Evolutionary conservation across 192 early-diverging fungal species (phyloP).

Genomic region (Helicostylum pulchrum): DNA sequence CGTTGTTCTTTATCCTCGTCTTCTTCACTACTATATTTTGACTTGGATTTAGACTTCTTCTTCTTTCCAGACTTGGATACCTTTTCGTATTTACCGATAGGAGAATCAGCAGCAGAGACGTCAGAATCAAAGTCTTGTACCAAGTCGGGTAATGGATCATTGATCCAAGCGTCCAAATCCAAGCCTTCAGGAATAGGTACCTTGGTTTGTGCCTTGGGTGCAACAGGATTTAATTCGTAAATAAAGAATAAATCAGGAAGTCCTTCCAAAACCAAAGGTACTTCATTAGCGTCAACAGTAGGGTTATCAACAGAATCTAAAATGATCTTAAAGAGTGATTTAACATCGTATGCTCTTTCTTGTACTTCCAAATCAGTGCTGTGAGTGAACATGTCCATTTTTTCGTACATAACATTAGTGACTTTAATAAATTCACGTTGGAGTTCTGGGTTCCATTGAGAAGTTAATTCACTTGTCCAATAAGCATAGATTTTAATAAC

Average conservation of each 20-base stretch:
- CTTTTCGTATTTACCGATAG: slow-evolving; percentile 6
- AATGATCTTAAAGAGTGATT: slow-evolving; percentile 49
- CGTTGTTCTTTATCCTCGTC: slow-evolving; percentile 48
- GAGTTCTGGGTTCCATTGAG: slow-evolving; percentile 51
- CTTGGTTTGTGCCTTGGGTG: slow-evolving; percentile 83
- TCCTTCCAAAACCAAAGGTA: slow-evolving; percentile 51
- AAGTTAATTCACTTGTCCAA: slow-evolving; percentile 52
- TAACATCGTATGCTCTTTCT: slow-evolving; percentile 59
- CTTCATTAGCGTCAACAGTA: slow-evolving; percentile 24
- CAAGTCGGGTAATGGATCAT: slow-evolving; percentile 59
- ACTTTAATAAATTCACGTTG: slow-evolving; percentile 47
- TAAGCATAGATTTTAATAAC: slow-evolving; percentile 66
- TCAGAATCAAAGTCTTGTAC: slow-evolving; percentile 29
- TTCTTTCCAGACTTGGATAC: slow-evolving; percentile 13
- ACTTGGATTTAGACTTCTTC: slow-evolving; percentile 24
- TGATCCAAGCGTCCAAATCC: slow-evolving; percentile 80
- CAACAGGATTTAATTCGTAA: slow-evolving; percentile 89
- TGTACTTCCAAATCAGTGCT: slow-evolving; percentile 77
- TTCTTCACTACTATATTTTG: slow-evolving; percentile 40
- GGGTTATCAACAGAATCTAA: slow-evolving; percentile 37
- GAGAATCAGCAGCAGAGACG: slow-evolving; percentile 3
- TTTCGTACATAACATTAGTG: slow-evolving; percentile 43
- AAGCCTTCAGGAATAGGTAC: slow-evolving; percentile 86
- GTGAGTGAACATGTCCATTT: slow-evolving; percentile 45
- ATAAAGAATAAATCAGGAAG: slow-evolving; percentile 67